phyloP scores from a whole-genome alignment of 1,139 yeast genomes.

The Zygoascus meyerae region DNA sequence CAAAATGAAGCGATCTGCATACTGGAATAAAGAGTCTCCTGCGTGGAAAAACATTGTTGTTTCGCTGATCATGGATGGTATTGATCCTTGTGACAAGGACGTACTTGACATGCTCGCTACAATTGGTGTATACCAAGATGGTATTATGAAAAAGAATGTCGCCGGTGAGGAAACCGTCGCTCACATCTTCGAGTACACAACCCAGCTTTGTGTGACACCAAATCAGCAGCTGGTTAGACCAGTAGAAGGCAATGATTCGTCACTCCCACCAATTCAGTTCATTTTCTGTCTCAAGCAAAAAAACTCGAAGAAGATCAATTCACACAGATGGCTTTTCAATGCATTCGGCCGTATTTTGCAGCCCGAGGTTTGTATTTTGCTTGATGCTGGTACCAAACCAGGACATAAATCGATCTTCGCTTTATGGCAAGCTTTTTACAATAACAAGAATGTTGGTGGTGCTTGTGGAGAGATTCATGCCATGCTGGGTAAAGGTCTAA shows the following conservation, averaged over 20 bases:
- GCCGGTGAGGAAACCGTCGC: constrained; percentile 84
- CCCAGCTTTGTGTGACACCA: constrained; percentile 57
- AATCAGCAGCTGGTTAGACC: constrained; percentile 40
- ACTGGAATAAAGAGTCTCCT: constrained; percentile 68
- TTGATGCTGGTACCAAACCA: constrained; percentile 96
- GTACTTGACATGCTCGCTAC: constrained; percentile 83
- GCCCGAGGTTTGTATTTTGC: constrained; percentile 75
- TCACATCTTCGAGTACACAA: constrained; percentile 85
- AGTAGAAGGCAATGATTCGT: constrained; percentile 57
- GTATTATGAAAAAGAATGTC: constrained; percentile 84
- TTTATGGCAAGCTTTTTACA: constrained; percentile 93
- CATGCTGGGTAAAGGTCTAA: constrained; percentile 82
- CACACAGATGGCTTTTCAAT: constrained; percentile 94
- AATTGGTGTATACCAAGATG: constrained; percentile 92
- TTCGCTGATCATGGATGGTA: constrained; percentile 85
- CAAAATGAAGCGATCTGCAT: constrained; percentile 51
- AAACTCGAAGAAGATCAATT: constrained; percentile 87
- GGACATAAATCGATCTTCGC: constrained; percentile 79
- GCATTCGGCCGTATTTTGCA: constrained; percentile 83
- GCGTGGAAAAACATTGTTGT: constrained; percentile 96
- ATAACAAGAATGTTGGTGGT: constrained; percentile 94
- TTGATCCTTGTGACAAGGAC: constrained; percentile 80
- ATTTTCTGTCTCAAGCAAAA: constrained; percentile 81
- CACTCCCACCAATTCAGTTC: constrained; percentile 72
- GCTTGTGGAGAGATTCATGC: constrained; percentile 97